Base-by-base conservation (phyloP, 257 asterid species). In the Solanum gracilifrons region DNA sequence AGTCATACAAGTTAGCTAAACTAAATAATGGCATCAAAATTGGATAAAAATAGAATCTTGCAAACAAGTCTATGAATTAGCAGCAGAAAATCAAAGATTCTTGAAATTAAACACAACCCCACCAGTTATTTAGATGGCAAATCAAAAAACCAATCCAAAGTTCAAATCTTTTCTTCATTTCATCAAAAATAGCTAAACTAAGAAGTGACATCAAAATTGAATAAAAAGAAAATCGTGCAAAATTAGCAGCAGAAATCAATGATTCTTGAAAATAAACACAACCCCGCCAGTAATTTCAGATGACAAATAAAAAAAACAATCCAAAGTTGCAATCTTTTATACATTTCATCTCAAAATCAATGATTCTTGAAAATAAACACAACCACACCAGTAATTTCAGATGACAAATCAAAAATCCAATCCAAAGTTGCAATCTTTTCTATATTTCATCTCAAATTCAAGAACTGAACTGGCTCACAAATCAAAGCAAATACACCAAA, bases 381-480 rank as follows among this genome's bases (percentile, higher is more conserved):
- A 82, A 82, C 41, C 85, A 68, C 55, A 20, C 29, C 20, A 46
- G 16, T 82, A 18, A 48, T 27, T 80, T 46, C 21, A 18, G 66
- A 5, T 82, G 62, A 83, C 16, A 55, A 84, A 66, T 51, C 55
- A 85, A 58, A 85, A 88, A 75, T 29, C 21, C 60, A 71, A 18
- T 86, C 75, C 25, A 83, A 85, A 90, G 87, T 58, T 79, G 39
- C 86, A 83, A 33, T 85, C 88, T 86, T 84, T 87, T 66, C 43
- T 74, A 48, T 10, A 11, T 29, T 29, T 82, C 20, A 82, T 48
- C 85, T 29, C 41, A 48, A 82, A 82, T 10, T 46, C 71, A 82
- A 82, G 69, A 82, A 48, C 0, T 80, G 29, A 80, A 48, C 5
- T 48, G 16, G 0, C 9, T 79, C 39, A 79, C 0, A 43, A 43